A percentile compares a stretch with the other conserved stretches of the same genome.
Conservation (phyloP, 495 filamentous ascomycete species). For the Annulohypoxylon nitens region DNA sequence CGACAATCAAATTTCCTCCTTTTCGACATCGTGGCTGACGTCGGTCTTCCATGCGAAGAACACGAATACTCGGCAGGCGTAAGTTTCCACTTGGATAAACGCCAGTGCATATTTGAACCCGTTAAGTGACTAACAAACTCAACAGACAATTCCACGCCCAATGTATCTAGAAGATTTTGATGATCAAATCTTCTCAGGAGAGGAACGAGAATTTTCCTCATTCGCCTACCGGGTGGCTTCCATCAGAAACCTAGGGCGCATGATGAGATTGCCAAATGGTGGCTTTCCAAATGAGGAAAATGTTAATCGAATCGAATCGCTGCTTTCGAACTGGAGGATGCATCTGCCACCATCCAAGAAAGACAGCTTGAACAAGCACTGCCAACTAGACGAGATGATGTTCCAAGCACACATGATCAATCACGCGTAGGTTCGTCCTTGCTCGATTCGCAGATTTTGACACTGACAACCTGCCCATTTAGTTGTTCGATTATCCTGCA, state of each 20-base stretch:
- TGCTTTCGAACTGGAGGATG: conserved; percentile 84
- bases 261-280: conserved; percentile 69
- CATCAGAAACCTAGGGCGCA: conserved; percentile 77
- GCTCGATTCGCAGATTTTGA: not conserved
- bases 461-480: conserved; percentile 1
- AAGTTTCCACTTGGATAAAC: conserved; percentile 48
- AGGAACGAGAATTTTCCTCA: conserved; percentile 78
- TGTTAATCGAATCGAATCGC: conserved; percentile 73
- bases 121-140: not conserved
- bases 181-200: conserved; percentile 71
- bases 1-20: conserved; percentile 69
- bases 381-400: conserved; percentile 86
- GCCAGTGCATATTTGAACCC: conserved; percentile 1
- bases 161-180: conserved; percentile 78
- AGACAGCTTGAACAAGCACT: conserved; percentile 74
- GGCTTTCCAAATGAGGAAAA: conserved; percentile 60
- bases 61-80: conserved; percentile 74
- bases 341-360: conserved; percentile 83
- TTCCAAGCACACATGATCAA: conserved; percentile 92
- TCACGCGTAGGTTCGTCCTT: conserved; percentile 64
- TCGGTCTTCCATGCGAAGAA: conserved; percentile 82
- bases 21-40: conserved; percentile 68
- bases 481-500: conserved; percentile 77
- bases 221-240: conserved; percentile 83
- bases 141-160: conserved; percentile 71